phyloP scores from a whole-genome alignment of 2,329 filamentous ascomycete species.

The Phialophora expanda region DNA sequence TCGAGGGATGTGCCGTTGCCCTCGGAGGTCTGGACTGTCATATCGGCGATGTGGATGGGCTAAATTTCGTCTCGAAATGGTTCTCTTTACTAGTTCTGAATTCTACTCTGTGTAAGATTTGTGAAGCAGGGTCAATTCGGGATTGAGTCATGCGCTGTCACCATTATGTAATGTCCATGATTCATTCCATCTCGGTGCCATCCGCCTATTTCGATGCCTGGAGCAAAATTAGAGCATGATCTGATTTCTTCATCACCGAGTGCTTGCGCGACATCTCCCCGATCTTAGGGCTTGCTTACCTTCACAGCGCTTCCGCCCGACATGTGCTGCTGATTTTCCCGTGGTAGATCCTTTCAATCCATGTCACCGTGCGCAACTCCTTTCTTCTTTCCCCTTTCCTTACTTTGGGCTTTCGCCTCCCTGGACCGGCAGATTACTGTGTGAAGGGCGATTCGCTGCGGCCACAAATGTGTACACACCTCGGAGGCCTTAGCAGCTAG shows the following conservation, averaged over 20 bases:
- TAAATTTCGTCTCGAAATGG: not conserved
- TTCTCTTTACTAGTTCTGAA: not conserved
- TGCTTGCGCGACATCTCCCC: not conserved
- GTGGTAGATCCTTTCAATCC: too few species aligned
- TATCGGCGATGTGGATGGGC: not conserved
- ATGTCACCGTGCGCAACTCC: not conserved
- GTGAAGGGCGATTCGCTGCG: too few species aligned
- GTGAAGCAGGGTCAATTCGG: not conserved
- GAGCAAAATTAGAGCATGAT: not conserved
- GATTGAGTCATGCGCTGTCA: not conserved
- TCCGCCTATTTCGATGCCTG: not conserved
- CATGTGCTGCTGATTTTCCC: not conserved
- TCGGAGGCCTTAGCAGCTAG: too few species aligned
- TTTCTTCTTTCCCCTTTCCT: not conserved
- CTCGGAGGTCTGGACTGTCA: not conserved
- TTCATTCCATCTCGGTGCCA: too few species aligned
- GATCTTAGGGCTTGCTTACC: not conserved
- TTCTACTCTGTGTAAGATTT: not conserved
- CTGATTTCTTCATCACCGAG: not conserved
- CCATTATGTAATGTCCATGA: not conserved
- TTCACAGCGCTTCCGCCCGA: too few species aligned
- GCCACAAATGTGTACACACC: too few species aligned
- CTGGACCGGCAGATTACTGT: too few species aligned
- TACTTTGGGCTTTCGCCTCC: not conserved
- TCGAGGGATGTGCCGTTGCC: constrained; percentile 1